Conservation (phyloP, 2,329 filamentous ascomycete genomes). For the Stylonectria norvegica region DNA sequence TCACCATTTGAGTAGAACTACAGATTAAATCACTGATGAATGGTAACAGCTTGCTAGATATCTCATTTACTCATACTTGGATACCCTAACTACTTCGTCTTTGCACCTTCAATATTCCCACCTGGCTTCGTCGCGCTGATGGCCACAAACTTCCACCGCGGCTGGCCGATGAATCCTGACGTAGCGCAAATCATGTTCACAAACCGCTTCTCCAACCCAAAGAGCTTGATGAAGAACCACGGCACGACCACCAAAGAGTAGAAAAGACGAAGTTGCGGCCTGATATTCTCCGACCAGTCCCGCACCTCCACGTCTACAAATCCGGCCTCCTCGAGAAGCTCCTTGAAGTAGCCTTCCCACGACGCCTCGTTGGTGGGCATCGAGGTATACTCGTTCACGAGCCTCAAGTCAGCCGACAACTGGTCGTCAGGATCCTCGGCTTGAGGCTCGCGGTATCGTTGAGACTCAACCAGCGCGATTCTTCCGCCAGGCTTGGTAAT, state of each 20-base stretch:
- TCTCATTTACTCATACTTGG: too few relatives aligned
- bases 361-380: conserved; percentile 45
- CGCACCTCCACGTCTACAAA: conserved; percentile 43
- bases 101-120: conserved; percentile 3
- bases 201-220: conserved; percentile 44
- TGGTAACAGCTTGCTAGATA: too few relatives aligned
- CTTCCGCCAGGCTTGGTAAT: conserved; percentile 46
- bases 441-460: conserved; percentile 33
- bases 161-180: conserved; percentile 10
- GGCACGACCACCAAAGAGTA: conserved; percentile 44
- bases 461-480: conserved; percentile 46
- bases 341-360: conserved; percentile 36
- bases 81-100: conserved; percentile 5
- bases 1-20: too few relatives aligned
- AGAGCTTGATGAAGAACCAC: conserved; percentile 41
- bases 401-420: conserved; percentile 18
- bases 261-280: conserved; percentile 47
- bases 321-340: conserved; percentile 41
- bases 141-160: conserved; percentile 14
- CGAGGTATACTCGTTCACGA: conserved; percentile 41
- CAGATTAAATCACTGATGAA: too few relatives aligned
- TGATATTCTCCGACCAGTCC: conserved; percentile 45
- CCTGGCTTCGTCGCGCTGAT: conserved; percentile 15
- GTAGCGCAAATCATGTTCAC: conserved; percentile 34
- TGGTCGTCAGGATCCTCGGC: conserved; percentile 24